Conservation (phyloP, 75 land plant genomes). For the Gnetum montanum region DNA sequence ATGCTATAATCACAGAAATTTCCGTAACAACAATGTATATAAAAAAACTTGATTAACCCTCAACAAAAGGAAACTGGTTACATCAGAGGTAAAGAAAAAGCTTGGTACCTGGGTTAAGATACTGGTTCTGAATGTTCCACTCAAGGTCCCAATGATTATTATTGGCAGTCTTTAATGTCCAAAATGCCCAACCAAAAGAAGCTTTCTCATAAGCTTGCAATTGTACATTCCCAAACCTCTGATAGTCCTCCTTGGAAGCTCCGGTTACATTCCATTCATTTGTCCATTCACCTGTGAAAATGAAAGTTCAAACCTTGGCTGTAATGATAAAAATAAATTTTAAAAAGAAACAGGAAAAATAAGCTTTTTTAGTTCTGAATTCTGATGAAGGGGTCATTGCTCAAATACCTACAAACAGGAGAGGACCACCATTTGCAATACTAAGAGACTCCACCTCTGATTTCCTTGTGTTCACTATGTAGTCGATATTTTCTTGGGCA, state of each 20-base stretch:
- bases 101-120: slow-evolving; percentile 26
- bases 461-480: slow-evolving; percentile 35
- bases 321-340: no score
- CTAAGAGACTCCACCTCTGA: slow-evolving; percentile 34
- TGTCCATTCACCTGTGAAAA: slow-evolving; percentile 67
- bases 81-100: no score
- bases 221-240: slow-evolving; percentile 56
- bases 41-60: no score
- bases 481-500: slow-evolving; percentile 50
- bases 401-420: slow-evolving; percentile 45
- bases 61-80: no score
- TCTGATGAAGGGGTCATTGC: no score
- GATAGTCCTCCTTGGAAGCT: slow-evolving; percentile 41
- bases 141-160: slow-evolving; percentile 65
- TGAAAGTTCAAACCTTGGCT: no score
- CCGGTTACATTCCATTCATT: slow-evolving; percentile 61
- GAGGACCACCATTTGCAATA: slow-evolving; percentile 45
- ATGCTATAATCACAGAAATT: no score
- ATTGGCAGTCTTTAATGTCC: slow-evolving; percentile 59
- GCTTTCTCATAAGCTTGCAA: slow-evolving; percentile 62
- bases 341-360: no score
- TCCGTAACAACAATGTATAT: no score
- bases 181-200: slow-evolving; percentile 79
- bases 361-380: no score
- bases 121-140: slow-evolving; percentile 41